Conservation (phyloP, 768 basidiomycete genomes). For the Agrocybe praecox region DNA sequence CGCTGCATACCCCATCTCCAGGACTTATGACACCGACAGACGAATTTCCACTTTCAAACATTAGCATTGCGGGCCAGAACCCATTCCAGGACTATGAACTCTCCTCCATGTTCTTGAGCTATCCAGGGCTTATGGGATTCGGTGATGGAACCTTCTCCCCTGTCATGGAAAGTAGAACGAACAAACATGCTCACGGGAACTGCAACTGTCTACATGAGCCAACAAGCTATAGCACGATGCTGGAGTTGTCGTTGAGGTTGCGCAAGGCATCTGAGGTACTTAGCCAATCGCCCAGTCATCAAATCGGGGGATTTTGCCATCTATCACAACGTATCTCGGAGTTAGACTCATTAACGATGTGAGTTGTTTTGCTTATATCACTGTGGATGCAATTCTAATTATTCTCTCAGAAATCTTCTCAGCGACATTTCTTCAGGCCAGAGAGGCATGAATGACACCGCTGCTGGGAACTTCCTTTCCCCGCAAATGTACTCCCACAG, state of each 20-base stretch:
- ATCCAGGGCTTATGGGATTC: conserved; percentile 27
- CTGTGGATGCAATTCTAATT: conserved; percentile 5
- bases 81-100: conserved; percentile 39
- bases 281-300: conserved; percentile 45
- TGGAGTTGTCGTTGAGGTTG: conserved; percentile 67
- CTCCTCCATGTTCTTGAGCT: conserved; percentile 41
- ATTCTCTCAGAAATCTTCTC: conserved; percentile 38
- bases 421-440: conserved; percentile 36
- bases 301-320: conserved; percentile 35
- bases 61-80: conserved; percentile 22
- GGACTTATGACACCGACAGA: conserved; percentile 49
- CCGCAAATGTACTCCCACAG: conserved; percentile 18
- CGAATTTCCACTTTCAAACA: conserved; percentile 36
- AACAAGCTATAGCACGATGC: conserved; percentile 54
- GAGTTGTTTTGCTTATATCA: conserved; percentile 20
- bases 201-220: conserved; percentile 63
- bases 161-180: conserved; percentile 25
- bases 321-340: conserved; percentile 44
- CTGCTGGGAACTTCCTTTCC: conserved; percentile 6
- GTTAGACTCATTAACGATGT: conserved; percentile 49
- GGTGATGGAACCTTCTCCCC: conserved; percentile 22
- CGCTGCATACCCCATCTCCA: conserved; percentile 39
- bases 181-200: conserved; percentile 26
- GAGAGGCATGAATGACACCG: conserved; percentile 13
- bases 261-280: conserved; percentile 60